These are phyloP conservation scores for Microdochium nivale DNA, from an alignment of 2,329 filamentous ascomycete species.

Conservation along the genomic window DNA sequence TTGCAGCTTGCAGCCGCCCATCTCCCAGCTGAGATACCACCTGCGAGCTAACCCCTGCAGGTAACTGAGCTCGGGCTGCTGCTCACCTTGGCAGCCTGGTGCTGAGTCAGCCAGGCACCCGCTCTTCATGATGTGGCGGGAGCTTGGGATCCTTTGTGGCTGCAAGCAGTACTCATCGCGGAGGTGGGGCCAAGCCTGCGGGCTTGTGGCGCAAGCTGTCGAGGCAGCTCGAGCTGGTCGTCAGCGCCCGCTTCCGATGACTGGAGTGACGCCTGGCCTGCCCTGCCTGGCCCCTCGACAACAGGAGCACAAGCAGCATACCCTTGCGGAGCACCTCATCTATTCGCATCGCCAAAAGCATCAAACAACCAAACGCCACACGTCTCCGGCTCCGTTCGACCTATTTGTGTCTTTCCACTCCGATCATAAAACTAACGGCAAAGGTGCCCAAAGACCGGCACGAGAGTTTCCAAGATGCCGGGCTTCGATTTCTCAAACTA, in stretches of 20 bases:
- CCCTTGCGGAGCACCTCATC: not conserved
- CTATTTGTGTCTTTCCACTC: not conserved
- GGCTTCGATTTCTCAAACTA: constrained; percentile 99
- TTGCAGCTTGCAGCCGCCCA: not conserved
- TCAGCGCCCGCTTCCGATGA: constrained; percentile 1
- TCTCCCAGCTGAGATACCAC: not conserved
- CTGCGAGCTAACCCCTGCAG: too few species aligned
- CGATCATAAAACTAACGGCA: not conserved
- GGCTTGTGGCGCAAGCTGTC: constrained; percentile 1
- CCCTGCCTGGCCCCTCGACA: not conserved
- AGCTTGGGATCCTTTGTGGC: not conserved
- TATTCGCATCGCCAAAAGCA: not conserved
- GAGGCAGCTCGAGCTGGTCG: constrained; percentile 4
- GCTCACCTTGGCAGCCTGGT: too few species aligned
- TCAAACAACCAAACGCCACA: not conserved
- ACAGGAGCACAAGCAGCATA: not conserved
- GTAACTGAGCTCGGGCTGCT: too few species aligned
- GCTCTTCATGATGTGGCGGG: not conserved
- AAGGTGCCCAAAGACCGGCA: not conserved
- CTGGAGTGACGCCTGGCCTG: too few species aligned
- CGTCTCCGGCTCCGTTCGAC: not conserved
- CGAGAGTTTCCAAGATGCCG: constrained; percentile 56
- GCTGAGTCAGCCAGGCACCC: too few species aligned
- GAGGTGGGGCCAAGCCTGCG: not conserved
- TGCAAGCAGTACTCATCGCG: not conserved